Percentiles rank a stretch among this genome's conserved stretches.
These are phyloP conservation scores for Ceratonia siliqua DNA, from an alignment of 306 rosid species.

Conservation along the genomic window DNA sequence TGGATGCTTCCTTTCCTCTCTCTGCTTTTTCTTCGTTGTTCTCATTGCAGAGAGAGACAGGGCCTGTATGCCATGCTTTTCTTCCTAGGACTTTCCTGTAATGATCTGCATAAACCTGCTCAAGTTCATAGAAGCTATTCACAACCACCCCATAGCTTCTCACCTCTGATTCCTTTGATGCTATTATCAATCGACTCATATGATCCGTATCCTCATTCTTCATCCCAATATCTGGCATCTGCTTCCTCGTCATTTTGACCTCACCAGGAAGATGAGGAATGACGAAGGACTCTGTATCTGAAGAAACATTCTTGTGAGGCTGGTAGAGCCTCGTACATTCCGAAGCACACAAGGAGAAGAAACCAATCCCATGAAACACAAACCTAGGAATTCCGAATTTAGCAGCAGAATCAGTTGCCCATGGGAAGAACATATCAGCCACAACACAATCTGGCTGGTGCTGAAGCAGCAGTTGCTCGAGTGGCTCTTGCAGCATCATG, in stretches of 20 bases:
- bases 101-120: conserved; percentile 54
- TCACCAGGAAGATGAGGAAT: conserved; percentile 55
- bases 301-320: conserved; percentile 48
- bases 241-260: conserved; percentile 44
- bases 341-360: conserved; percentile 42
- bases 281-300: conserved; percentile 45
- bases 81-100: conserved; percentile 47
- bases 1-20: conserved; percentile 45
- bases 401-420: conserved; percentile 51
- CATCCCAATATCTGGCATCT: conserved; percentile 30
- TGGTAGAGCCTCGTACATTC: conserved; percentile 31
- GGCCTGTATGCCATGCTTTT: conserved; percentile 67
- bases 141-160: conserved; percentile 50
- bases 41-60: conserved; percentile 39
- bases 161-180: conserved; percentile 30
- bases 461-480: conserved; percentile 45
- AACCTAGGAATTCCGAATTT: conserved; percentile 57
- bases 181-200: neutral
- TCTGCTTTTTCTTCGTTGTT: conserved; percentile 37
- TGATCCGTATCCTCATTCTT: neutral
- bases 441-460: conserved; percentile 47
- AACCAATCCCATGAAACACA: conserved; percentile 54
- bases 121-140: conserved; percentile 58
- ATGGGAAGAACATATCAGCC: conserved; percentile 53
- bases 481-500: conserved; percentile 30